Percentiles rank a stretch among this genome's conserved stretches.
phyloP scores from a whole-genome alignment of 257 asterid genomes.

The Solanum pennellii region DNA sequence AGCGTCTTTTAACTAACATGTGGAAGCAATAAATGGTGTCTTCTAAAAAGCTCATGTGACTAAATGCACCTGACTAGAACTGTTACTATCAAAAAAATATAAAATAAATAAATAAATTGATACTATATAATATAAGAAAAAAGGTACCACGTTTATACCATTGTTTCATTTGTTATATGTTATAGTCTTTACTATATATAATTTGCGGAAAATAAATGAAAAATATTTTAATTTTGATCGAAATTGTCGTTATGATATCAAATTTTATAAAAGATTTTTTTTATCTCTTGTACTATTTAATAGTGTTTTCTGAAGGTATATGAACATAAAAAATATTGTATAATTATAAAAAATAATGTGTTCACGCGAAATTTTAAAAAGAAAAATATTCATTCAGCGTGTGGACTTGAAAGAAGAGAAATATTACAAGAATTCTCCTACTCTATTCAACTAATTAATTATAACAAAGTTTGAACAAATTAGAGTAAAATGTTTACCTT shows the following conservation, averaged over 20 bases:
- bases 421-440: background rate
- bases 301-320: too few relatives aligned
- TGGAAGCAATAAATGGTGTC: background rate
- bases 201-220: too few relatives aligned
- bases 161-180: background rate
- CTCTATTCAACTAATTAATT: background rate
- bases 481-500: background rate
- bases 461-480: background rate
- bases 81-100: background rate
- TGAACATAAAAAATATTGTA: fast-evolving
- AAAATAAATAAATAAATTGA: background rate
- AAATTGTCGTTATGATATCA: fast-evolving
- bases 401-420: background rate
- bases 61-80: background rate
- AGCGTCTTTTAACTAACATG: background rate
- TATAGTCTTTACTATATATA: background rate
- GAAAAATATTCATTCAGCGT: background rate
- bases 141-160: background rate
- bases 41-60: background rate
- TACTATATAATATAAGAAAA: background rate
- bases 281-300: too few relatives aligned
- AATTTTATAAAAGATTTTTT: too few relatives aligned
- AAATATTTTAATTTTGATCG: too few relatives aligned
- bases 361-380: fast-evolving
- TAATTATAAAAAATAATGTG: too few relatives aligned